phyloP scores from a whole-genome alignment of 768 basidiomycete species.

The Guyanaporus albipodus region DNA sequence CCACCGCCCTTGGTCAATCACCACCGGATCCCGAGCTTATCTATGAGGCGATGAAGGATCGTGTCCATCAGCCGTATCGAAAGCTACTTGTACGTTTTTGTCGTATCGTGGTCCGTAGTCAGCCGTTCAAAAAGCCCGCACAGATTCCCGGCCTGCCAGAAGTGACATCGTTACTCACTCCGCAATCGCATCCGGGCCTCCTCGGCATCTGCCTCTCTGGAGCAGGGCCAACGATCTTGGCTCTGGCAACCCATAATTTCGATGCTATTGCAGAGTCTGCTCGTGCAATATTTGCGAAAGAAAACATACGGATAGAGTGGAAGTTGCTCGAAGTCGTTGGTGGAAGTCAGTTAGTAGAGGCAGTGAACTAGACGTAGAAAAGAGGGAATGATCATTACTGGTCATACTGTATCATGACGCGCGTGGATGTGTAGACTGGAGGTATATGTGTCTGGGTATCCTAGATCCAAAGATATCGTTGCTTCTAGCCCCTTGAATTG shows the following conservation, averaged over 20 bases:
- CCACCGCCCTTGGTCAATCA: constrained; percentile 84
- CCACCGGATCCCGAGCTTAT: constrained; percentile 96
- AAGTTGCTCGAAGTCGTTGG: constrained; percentile 70
- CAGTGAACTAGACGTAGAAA: constrained; percentile 13
- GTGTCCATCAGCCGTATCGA: constrained; percentile 95
- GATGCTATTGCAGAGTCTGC: constrained; percentile 84
- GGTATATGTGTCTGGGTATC: constrained; percentile 29
- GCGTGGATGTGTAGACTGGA: no score
- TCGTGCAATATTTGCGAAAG: constrained; percentile 61
- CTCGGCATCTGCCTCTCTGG: constrained; percentile 97
- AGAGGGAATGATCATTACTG: constrained; percentile 17
- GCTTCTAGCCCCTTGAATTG: constrained; percentile 64
- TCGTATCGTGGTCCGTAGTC: neutral
- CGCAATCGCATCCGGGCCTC: constrained; percentile 86
- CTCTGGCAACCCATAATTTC: constrained; percentile 83
- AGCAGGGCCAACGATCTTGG: constrained; percentile 95
- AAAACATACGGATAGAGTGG: constrained; percentile 86
- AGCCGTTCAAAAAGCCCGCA: neutral
- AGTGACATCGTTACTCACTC: constrained; percentile 86
- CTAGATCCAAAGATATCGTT: constrained; percentile 4
- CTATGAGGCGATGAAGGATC: constrained; percentile 99
- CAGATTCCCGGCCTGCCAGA: constrained; percentile 96
- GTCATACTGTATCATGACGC: constrained; percentile 16
- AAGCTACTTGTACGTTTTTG: constrained; percentile 63
- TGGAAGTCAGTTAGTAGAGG: constrained; percentile 26